phyloP scores from a whole-genome alignment of 1,284 basidiomycete genomes.

The Phlebopus sp. region DNA sequence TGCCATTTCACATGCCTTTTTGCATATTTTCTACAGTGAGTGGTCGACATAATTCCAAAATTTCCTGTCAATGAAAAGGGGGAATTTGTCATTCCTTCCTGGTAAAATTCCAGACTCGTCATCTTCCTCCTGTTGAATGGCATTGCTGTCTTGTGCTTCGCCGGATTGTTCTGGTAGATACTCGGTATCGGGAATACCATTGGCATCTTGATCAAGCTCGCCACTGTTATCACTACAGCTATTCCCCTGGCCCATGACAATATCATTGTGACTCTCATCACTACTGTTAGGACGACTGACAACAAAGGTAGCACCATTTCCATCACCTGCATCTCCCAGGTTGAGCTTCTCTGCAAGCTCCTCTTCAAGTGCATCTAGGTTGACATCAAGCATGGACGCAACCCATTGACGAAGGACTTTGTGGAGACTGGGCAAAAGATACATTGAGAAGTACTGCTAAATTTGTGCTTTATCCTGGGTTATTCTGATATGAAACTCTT shows the following conservation, averaged over 20 bases:
- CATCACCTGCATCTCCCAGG: background rate
- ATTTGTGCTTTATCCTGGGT: constrained; percentile 1
- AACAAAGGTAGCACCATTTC: background rate
- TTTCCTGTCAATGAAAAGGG: background rate
- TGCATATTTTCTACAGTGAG: background rate
- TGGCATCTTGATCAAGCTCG: background rate
- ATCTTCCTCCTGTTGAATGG: background rate
- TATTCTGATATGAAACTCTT: background rate
- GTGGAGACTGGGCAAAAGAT: background rate
- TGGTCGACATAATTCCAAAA: constrained; percentile 4
- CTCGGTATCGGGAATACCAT: too few species aligned
- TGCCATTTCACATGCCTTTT: background rate
- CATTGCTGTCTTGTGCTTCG: too few species aligned
- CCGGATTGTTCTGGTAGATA: too few species aligned
- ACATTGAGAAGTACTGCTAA: background rate
- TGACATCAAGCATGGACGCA: background rate
- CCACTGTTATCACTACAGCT: background rate
- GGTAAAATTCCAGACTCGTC: background rate
- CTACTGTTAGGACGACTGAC: too few species aligned
- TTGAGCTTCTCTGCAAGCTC: background rate
- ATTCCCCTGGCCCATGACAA: background rate
- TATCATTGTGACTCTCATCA: too few species aligned
- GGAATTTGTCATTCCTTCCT: background rate
- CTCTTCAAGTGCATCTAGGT: background rate
- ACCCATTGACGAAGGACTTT: background rate